Evolutionary conservation across 2,329 filamentous ascomycete genomes (phyloP).

Genomic region (Aspergillus thermomutatus): DNA sequence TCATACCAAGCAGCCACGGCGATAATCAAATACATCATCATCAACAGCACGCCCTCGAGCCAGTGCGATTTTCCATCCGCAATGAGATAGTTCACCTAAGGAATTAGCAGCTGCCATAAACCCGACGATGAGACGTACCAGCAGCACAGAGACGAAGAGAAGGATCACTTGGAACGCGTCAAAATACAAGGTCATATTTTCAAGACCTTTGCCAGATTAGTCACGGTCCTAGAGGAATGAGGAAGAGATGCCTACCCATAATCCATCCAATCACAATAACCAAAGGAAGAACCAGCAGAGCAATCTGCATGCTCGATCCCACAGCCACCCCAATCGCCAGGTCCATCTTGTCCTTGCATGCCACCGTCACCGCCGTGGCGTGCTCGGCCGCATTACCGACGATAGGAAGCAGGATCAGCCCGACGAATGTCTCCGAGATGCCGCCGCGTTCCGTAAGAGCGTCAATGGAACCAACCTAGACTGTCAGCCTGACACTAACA

Average conservation of each 20-base stretch:
- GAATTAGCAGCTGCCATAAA: constrained; percentile 5
- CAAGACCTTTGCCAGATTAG: constrained; percentile 37
- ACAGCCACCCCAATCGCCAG: constrained; percentile 64
- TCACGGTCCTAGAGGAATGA: not conserved
- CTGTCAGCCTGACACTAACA: not conserved
- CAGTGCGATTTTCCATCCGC: constrained; percentile 57
- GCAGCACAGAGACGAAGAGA: constrained; percentile 54
- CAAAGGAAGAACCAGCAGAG: constrained; percentile 59
- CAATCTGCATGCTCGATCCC: constrained; percentile 65
- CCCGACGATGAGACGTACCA: constrained; percentile 27
- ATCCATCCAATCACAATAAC: constrained; percentile 62
- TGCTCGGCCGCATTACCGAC: constrained; percentile 66
- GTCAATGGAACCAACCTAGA: constrained; percentile 52
- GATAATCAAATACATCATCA: constrained; percentile 61
- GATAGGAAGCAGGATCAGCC: constrained; percentile 62
- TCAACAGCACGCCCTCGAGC: constrained; percentile 60
- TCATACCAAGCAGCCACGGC: constrained; percentile 57
- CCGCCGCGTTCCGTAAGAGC: constrained; percentile 47
- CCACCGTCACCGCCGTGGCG: constrained; percentile 60
- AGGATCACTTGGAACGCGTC: constrained; percentile 80
- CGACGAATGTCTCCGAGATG: constrained; percentile 60
- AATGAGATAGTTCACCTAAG: constrained; percentile 60
- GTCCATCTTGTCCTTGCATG: constrained; percentile 66
- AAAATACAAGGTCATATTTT: constrained; percentile 73
- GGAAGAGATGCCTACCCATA: constrained; percentile 37